Evolutionary conservation across 331 rosid species (phyloP), one percentile per base, ranked within the genome.

Genomic region (Arachis monticola): DNA sequence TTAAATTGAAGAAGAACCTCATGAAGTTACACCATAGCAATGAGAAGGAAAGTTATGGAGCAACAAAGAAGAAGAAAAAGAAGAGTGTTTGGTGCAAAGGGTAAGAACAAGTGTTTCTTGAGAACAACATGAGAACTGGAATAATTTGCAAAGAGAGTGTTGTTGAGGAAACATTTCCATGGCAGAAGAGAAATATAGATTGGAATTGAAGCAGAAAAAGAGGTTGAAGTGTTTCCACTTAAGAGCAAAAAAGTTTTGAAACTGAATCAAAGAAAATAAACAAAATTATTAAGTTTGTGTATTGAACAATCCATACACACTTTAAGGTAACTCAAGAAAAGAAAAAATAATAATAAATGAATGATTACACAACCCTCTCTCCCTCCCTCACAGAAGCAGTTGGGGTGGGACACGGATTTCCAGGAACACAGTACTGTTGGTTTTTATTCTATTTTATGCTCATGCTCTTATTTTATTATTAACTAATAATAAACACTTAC

Each of bases 21-120:
- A 71, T 80, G 72, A 38, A 82, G 88, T 86, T 79, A 81, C 78
- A 75, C 72, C 60, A 73, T 83, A 87, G 87, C 77, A 81, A 90
- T 78, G 55, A 60, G 72, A 82, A 74, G 67, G 74, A 61, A 83
- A 80, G 62, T 50, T 73, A 75, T 63, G n/a, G 61, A 68, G 31
- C 78, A 77, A 79, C 87, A 69, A 35, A 35, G 40, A 35, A 35
- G 40, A 35, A 35, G 40, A 35, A 35, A 5, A 35, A 35, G 85
- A 76, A 69, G 22, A 67, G 80, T 72, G 77, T 84, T 82, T 81
- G 88, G 86, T 83, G 89, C 84, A 83, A 87, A 64, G 70, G 77
- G 77, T 48, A 47, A 66, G 74, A 51, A 30, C 74, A 74, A 79
- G 59, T 72, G 60, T 80, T 47, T 76, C 57, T 58, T 76, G 75